Evolutionary conservation across 2,329 filamentous ascomycete species (phyloP).

Genomic region (Fusarium cicatricum): DNA sequence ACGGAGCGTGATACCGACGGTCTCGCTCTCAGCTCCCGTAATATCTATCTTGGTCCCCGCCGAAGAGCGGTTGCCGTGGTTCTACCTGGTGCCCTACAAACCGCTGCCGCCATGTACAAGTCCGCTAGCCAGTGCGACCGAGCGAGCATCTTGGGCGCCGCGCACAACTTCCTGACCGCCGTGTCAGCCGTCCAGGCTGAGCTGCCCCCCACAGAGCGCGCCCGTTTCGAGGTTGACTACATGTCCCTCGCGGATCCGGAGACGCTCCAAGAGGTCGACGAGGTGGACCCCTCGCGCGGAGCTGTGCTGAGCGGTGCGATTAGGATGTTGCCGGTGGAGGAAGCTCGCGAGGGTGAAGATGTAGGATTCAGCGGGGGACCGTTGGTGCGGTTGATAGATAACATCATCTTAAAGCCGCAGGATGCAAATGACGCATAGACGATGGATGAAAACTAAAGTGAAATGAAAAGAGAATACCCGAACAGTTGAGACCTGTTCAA

Average conservation of each 20-base stretch:
- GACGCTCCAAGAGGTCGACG: constrained; percentile 79
- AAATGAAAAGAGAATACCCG: constrained; percentile 26
- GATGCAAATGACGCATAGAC: constrained; percentile 23
- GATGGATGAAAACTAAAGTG: background rate
- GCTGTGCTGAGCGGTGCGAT: constrained; percentile 90
- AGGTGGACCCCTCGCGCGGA: constrained; percentile 73
- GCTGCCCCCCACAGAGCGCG: constrained; percentile 67
- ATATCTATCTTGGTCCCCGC: constrained; percentile 86
- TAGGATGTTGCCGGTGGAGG: constrained; percentile 85
- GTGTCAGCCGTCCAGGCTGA: constrained; percentile 68
- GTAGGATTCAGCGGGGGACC: constrained; percentile 77
- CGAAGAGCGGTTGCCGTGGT: constrained; percentile 77
- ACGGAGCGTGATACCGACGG: constrained; percentile 84
- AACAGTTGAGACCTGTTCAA: constrained; percentile 23
- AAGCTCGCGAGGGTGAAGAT: constrained; percentile 74
- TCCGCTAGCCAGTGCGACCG: constrained; percentile 61
- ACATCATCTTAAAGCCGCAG: constrained; percentile 73
- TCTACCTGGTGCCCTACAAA: constrained; percentile 72
- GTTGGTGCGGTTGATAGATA: constrained; percentile 89
- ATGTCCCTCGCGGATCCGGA: constrained; percentile 88
- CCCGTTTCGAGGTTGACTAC: constrained; percentile 86
- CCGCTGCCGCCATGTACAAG: constrained; percentile 73
- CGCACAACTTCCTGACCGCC: constrained; percentile 65
- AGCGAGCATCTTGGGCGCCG: constrained; percentile 75
- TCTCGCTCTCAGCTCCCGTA: constrained; percentile 89